A percentile compares a stretch with the other conserved stretches of the same genome.
Evolutionary conservation across 441 rosid genomes (phyloP).

Genomic region (Gossypium schwendimanii): DNA sequence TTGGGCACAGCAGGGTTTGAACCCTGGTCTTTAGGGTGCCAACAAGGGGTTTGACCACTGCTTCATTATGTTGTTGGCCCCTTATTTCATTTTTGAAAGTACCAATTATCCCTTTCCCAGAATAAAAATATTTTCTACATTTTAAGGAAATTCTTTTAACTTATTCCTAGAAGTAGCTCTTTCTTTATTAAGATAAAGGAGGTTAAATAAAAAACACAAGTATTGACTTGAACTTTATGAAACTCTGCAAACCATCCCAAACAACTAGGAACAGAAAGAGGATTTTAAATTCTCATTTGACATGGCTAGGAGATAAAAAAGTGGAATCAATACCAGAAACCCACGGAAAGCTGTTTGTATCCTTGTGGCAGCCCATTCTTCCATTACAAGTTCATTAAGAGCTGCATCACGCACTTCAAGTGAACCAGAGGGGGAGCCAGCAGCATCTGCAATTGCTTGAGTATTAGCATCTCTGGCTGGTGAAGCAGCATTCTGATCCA

Average conservation of each 20-base stretch:
- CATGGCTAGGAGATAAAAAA: slow-evolving; percentile 7
- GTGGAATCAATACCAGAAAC: slow-evolving; percentile 64
- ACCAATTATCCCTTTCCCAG: not conserved
- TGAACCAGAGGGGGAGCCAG: slow-evolving; percentile 50
- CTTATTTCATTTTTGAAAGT: not conserved
- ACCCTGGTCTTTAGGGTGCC: too few species aligned
- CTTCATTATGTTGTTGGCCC: not conserved
- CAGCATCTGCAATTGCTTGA: slow-evolving; percentile 32
- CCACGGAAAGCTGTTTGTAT: slow-evolving; percentile 93
- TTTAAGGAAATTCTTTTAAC: not conserved
- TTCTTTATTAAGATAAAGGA: not conserved
- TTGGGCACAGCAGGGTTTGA: too few species aligned
- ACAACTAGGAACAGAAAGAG: not conserved
- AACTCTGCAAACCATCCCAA: slow-evolving; percentile 1
- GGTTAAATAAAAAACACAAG: not conserved
- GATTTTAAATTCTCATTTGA: not conserved
- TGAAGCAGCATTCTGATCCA: slow-evolving; percentile 29
- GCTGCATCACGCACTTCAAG: slow-evolving; percentile 39
- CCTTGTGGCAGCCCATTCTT: slow-evolving; percentile 68
- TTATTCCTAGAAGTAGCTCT: not conserved
- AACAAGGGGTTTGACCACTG: too few species aligned
- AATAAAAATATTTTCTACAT: not conserved
- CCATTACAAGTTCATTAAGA: slow-evolving; percentile 33
- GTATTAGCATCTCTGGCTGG: slow-evolving; percentile 30
- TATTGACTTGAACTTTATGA: not conserved